phyloP scores from a whole-genome alignment of 2,329 filamentous ascomycete genomes.

The Alternaria arborescens region DNA sequence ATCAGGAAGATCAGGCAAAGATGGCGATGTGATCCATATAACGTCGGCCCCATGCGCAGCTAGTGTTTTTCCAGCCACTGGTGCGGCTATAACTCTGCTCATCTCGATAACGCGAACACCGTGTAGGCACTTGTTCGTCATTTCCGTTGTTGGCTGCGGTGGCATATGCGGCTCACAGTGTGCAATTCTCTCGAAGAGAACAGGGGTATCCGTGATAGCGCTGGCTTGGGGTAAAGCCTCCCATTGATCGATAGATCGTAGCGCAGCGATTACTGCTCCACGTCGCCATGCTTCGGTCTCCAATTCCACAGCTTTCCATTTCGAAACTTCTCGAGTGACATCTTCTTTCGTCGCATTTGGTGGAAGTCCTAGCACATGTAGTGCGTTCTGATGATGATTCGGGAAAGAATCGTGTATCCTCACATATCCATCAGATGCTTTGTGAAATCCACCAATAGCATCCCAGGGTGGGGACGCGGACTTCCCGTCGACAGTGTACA shows the following conservation, averaged over 20 bases:
- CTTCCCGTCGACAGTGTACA: conserved; percentile 58
- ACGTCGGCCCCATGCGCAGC: conserved; percentile 59
- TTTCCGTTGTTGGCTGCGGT: background rate
- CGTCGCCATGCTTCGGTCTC: conserved; percentile 56
- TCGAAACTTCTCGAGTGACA: conserved; percentile 50
- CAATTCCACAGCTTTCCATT: conserved; percentile 59
- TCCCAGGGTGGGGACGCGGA: conserved; percentile 49
- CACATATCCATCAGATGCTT: conserved; percentile 61
- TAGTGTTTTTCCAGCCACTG: conserved; percentile 54
- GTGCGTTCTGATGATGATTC: conserved; percentile 58
- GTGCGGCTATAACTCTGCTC: conserved; percentile 57
- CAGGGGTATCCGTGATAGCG: conserved; percentile 58
- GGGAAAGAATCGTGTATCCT: conserved; percentile 65
- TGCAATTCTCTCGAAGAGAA: conserved; percentile 53
- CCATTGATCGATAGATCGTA: conserved; percentile 63
- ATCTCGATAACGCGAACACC: conserved; percentile 55
- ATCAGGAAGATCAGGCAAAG: conserved; percentile 53
- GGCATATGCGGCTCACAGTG: conserved; percentile 22
- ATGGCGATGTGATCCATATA: conserved; percentile 56
- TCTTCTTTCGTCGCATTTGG: conserved; percentile 48
- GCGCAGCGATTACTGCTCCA: conserved; percentile 58
- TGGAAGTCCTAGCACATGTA: conserved; percentile 55
- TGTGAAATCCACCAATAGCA: conserved; percentile 62
- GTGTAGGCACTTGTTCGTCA: conserved; percentile 44
- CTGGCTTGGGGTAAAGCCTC: conserved; percentile 59